These are phyloP conservation scores for Schwanniomyces pseudopolymorphus DNA, from an alignment of 805 yeast species.

Conservation along the genomic window DNA sequence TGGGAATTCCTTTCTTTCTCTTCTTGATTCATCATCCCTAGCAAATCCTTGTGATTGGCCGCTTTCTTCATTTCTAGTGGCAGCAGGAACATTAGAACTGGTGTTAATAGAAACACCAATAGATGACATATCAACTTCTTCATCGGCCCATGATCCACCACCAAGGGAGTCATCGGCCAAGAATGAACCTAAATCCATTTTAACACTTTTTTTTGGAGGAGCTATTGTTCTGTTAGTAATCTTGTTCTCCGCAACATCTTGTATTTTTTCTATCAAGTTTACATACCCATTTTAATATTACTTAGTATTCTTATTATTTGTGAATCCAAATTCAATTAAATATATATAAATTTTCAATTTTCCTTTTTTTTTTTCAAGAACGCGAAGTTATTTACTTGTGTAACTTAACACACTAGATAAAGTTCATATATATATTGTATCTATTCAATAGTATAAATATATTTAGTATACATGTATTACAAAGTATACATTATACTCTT, in stretches of 20 bases:
- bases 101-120: conserved; percentile 50
- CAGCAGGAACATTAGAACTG: conserved; percentile 19
- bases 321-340: not conserved
- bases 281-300: conserved; percentile 10
- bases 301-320: not conserved
- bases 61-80: conserved; percentile 11
- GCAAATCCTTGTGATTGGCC: conserved; percentile 2
- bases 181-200: conserved; percentile 87
- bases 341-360: not conserved
- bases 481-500: conserved; percentile 6
- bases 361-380: not conserved
- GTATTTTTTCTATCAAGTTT: not conserved
- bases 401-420: not conserved
- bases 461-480: not conserved
- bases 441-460: not conserved
- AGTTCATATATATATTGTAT: not conserved
- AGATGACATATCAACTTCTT: conserved; percentile 67
- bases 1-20: conserved; percentile 69
- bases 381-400: not conserved
- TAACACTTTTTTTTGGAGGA: conserved; percentile 57
- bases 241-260: not conserved
- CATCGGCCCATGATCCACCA: conserved; percentile 84
- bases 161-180: conserved; percentile 73
- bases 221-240: conserved; percentile 22
- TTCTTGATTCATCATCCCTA: conserved; percentile 29